Evolutionary conservation across 2,329 filamentous ascomycete species (phyloP).

Genomic region (Fusarium nisikadoi): DNA sequence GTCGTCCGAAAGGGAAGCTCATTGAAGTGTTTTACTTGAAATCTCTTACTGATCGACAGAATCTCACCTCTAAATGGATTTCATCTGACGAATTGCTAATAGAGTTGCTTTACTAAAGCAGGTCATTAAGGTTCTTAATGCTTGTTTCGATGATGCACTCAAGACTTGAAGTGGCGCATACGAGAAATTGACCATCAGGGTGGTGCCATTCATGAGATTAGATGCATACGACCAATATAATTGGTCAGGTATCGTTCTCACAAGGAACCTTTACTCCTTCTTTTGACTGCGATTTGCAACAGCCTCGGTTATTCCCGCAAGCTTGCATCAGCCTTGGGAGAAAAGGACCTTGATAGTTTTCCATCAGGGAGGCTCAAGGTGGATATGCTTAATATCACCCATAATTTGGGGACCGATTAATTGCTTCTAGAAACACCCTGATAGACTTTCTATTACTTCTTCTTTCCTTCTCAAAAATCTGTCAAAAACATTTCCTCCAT

Average conservation of each 20-base stretch:
- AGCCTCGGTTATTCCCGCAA: not conserved
- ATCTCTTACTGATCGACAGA: not conserved
- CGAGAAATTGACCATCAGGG: constrained; percentile 22
- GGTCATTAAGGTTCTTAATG: not conserved
- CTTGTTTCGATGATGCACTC: not conserved
- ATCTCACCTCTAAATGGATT: not conserved
- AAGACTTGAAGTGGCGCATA: not conserved
- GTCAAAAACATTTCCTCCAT: not conserved
- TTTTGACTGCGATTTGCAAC: not conserved
- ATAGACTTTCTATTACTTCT: not conserved
- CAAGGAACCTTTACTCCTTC: not conserved
- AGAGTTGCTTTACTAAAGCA: not conserved
- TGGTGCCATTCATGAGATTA: not conserved
- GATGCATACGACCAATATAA: not conserved
- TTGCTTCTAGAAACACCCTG: constrained; percentile 13
- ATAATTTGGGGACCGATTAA: not conserved
- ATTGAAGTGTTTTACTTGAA: not conserved
- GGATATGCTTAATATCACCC: not conserved
- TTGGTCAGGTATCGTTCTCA: accelerated
- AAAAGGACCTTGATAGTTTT: constrained; percentile 26
- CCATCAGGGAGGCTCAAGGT: not conserved
- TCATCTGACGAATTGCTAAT: accelerated
- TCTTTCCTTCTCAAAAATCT: not conserved
- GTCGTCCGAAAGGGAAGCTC: not conserved
- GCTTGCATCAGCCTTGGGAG: not conserved